A percentile compares a stretch with the other conserved stretches of the same genome.
These are phyloP conservation scores for Lumnitzera littorea DNA, from an alignment of 345 rosid genomes.

Conservation along the genomic window DNA sequence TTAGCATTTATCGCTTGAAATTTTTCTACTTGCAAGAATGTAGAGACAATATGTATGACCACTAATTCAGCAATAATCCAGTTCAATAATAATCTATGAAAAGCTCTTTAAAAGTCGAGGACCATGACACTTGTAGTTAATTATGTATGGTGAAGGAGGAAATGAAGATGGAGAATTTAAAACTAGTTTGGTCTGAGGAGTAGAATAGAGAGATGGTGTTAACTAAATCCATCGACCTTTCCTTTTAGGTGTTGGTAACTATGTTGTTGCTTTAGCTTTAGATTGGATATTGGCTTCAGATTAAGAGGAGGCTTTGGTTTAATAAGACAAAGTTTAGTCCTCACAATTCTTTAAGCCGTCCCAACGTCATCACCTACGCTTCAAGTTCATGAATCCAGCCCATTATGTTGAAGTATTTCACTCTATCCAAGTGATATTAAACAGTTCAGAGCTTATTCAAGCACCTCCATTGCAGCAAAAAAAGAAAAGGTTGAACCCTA, in stretches of 20 bases:
- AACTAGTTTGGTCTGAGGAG: slow-evolving; percentile 58
- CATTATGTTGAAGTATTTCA: no score
- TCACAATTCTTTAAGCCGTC: no score
- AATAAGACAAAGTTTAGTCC: no score
- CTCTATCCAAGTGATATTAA: no score
- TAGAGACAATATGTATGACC: neutral
- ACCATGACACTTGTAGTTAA: slow-evolving; percentile 74
- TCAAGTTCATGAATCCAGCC: no score
- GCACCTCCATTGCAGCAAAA: no score
- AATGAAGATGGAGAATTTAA: slow-evolving; percentile 74
- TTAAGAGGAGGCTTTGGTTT: slow-evolving; percentile 21
- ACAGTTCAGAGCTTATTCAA: no score
- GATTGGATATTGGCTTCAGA: slow-evolving; percentile 17
- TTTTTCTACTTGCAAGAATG: slow-evolving; percentile 65
- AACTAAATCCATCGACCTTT: slow-evolving; percentile 42
- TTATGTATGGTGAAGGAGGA: slow-evolving; percentile 73
- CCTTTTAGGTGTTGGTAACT: slow-evolving; percentile 30
- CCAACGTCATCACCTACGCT: no score
- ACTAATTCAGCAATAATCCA: neutral
- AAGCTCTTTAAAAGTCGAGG: slow-evolving; percentile 51
- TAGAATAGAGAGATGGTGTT: slow-evolving; percentile 69
- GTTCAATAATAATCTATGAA: neutral
- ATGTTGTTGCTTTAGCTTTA: slow-evolving; percentile 31
- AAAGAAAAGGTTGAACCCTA: no score
- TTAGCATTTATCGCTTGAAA: slow-evolving; percentile 85